Evolutionary conservation across 305 asterid genomes (phyloP).

Genomic region (Salvia sclarea): DNA sequence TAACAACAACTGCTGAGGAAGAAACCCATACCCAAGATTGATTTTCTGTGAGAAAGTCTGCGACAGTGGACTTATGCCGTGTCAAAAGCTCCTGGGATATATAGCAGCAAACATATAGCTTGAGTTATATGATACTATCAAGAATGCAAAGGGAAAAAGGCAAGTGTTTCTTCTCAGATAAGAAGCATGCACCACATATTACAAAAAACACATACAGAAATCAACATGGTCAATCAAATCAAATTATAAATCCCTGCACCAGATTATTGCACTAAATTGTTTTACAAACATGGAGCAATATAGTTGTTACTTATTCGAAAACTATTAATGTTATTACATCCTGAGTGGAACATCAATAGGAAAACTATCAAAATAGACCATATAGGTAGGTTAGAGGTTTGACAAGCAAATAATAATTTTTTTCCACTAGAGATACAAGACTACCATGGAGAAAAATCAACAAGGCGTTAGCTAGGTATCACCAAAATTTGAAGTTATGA

Average conservation of each 20-base stretch:
- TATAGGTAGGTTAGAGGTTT: not conserved
- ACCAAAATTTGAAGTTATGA: not conserved
- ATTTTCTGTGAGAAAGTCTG: constrained; percentile 66
- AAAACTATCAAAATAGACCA: not conserved
- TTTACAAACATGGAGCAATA: not conserved
- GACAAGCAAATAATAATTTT: not conserved
- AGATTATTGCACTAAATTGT: not conserved
- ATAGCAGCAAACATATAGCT: constrained; percentile 25
- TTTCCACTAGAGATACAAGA: not conserved
- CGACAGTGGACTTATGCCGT: constrained; percentile 87
- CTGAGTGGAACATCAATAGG: not conserved
- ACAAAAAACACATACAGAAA: not conserved
- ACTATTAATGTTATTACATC: not conserved
- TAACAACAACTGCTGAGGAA: not conserved
- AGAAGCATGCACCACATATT: too few species aligned
- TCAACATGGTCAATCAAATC: not conserved
- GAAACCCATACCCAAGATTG: constrained; percentile 62
- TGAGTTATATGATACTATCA: not conserved
- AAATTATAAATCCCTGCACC: not conserved
- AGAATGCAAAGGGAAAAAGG: not conserved
- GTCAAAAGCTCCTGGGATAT: constrained; percentile 81
- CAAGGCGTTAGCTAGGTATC: constrained; percentile 10
- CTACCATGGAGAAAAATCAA: not conserved
- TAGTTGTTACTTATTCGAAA: not conserved
- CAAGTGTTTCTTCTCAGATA: not conserved